A percentile compares a stretch with the other conserved stretches of the same genome.
Evolutionary conservation across 331 rosid genomes (phyloP).

Genomic region (Phaseolus coccineus): DNA sequence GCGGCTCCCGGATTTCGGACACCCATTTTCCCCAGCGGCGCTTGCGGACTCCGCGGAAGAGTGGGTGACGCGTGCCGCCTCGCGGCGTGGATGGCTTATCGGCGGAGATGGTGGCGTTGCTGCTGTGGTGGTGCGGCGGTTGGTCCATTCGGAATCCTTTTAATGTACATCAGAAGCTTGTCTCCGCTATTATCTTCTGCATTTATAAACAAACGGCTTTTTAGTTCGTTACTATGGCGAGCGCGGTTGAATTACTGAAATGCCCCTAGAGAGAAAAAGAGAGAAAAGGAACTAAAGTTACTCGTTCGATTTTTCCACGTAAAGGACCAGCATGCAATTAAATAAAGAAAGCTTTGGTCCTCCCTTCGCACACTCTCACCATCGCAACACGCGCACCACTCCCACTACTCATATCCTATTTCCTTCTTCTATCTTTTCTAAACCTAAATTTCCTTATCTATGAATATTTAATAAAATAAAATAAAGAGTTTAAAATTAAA

Average conservation of each 20-base stretch:
- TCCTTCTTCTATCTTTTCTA: not conserved
- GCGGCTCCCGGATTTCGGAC: constrained; percentile 83
- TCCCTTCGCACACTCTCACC: constrained; percentile 17
- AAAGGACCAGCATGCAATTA: constrained; percentile 52
- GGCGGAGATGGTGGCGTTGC: not conserved
- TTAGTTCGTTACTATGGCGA: not conserved
- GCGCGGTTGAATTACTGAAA: not conserved
- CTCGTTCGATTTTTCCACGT: constrained; percentile 46
- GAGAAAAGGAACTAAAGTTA: constrained; percentile 1
- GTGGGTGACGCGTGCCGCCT: constrained; percentile 68
- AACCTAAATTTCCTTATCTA: not conserved
- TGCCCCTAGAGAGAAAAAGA: constrained; percentile 24
- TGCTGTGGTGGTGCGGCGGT: constrained; percentile 4
- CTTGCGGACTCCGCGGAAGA: constrained; percentile 79
- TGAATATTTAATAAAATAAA: not conserved
- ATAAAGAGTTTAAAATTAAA: not conserved
- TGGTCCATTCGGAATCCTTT: constrained; percentile 52
- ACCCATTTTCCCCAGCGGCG: constrained; percentile 97
- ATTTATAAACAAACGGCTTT: constrained; percentile 35
- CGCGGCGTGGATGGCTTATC: not conserved
- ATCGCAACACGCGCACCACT: not conserved
- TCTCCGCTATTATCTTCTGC: not conserved
- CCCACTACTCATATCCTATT: not conserved
- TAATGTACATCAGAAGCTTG: constrained; percentile 20
- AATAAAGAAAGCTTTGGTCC: constrained; percentile 34